phyloP scores from a whole-genome alignment of 768 basidiomycete genomes.

The Pholiota molesta region DNA sequence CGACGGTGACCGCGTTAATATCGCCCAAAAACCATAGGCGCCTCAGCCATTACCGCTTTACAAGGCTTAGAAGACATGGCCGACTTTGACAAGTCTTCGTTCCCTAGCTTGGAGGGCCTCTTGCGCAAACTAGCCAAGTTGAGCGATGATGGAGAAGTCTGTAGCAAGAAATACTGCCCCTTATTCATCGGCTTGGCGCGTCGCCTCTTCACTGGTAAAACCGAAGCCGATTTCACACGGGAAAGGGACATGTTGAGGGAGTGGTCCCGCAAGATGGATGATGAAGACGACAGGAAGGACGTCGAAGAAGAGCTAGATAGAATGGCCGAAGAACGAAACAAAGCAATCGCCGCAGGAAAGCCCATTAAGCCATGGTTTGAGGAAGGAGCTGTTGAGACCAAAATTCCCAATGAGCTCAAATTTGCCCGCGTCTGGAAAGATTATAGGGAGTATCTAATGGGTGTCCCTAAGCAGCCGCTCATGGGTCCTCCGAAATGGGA shows the following conservation, averaged over 20 bases:
- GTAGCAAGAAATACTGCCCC: slow-evolving; percentile 26
- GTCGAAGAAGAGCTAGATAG: slow-evolving; percentile 17
- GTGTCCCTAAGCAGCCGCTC: slow-evolving; percentile 28
- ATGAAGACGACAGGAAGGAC: slow-evolving; percentile 18
- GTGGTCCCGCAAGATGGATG: slow-evolving; percentile 29
- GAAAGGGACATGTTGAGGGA: slow-evolving; percentile 35
- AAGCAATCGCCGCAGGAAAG: not conserved
- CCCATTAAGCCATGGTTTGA: slow-evolving; percentile 31
- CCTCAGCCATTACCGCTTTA: slow-evolving; percentile 34
- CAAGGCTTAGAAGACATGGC: slow-evolving; percentile 32
- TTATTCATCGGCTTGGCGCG: slow-evolving; percentile 39
- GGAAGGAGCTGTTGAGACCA: slow-evolving; percentile 28
- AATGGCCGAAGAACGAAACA: not conserved
- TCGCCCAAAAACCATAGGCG: slow-evolving; percentile 38
- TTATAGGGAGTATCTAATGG: slow-evolving; percentile 34
- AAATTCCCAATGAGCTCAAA: slow-evolving; percentile 25
- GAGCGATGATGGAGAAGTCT: slow-evolving; percentile 27
- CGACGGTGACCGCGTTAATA: slow-evolving; percentile 31
- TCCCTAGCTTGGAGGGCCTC: slow-evolving; percentile 36
- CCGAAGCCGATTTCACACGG: slow-evolving; percentile 27
- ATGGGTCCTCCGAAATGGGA: slow-evolving; percentile 37
- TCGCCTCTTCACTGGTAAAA: slow-evolving; percentile 32
- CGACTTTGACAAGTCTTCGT: slow-evolving; percentile 30
- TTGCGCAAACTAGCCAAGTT: slow-evolving; percentile 30
- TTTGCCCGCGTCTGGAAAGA: slow-evolving; percentile 39